These are phyloP conservation scores for Dipteronia dyeriana DNA, from an alignment of 345 rosid species.

Conservation along the genomic window DNA sequence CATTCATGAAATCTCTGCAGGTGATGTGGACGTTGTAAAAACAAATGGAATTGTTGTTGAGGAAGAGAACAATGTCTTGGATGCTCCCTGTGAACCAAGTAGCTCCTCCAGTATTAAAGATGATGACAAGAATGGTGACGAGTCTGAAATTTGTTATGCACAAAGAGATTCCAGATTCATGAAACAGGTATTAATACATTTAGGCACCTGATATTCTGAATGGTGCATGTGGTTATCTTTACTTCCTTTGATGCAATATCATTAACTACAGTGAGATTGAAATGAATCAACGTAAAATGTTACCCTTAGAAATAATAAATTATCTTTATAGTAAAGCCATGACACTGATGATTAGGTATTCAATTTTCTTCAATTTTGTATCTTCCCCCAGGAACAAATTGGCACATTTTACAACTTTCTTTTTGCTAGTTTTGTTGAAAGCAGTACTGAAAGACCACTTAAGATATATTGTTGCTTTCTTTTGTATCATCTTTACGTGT, in stretches of 20 bases:
- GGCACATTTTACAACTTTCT: constrained; percentile 7
- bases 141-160: constrained; percentile 34
- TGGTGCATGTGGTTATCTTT: not conserved
- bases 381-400: constrained; percentile 8
- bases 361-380: not conserved
- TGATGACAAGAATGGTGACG: constrained; percentile 29
- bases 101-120: constrained; percentile 25
- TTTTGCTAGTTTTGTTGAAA: not conserved
- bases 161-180: constrained; percentile 29
- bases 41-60: constrained; percentile 33
- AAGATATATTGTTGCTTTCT: not conserved
- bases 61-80: constrained; percentile 34
- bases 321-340: not conserved
- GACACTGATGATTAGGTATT: constrained; percentile 1
- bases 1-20: constrained; percentile 31
- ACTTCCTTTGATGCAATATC: not conserved
- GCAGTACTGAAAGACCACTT: constrained; percentile 4
- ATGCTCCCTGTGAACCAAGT: constrained; percentile 30
- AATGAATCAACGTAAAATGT: not conserved
- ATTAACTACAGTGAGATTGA: not conserved
- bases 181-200: constrained; percentile 41
- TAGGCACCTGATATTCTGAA: not conserved
- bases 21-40: constrained; percentile 30
- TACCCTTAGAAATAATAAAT: not conserved
- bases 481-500: constrained; percentile 16